Evolutionary conservation across 768 basidiomycete genomes (phyloP), one percentile per base, ranked within the genome.

Genomic region (Mycena epipterygia): DNA sequence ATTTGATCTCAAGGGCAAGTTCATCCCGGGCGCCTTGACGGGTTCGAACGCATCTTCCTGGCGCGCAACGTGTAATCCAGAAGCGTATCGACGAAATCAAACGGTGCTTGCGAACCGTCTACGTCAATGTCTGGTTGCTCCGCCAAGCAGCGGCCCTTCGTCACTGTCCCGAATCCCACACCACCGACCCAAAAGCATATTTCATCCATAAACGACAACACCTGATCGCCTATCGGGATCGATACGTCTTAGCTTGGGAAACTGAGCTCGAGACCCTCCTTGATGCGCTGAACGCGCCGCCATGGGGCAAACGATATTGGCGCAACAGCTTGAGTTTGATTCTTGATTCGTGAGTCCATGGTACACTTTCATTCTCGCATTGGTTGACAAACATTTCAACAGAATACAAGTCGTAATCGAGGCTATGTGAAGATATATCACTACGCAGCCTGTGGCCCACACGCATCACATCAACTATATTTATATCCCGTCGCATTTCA

Each of bases 291-390:
- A 33, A 44, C 17, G 60, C 46, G 19, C 65, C 65, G 8, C 52
- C 52, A 32, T 72, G 65, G 71, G 61, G 68, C 46, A 63, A 63
- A 32, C 25, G n/a, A 14, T 29, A n/a, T 37, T 72, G 71, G 71
- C 66, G 44, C 19, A 58, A 52, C 56, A 55, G 33, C 21, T 19
- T 72, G 23, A 51, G 29, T 32, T 39, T 67, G 16, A 46, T 72
- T 53, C 60, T 72, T 12, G 66, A 72, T 55, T 67, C 71, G 71
- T 67, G 19, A 58, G 71, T 59, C 37, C 25, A 33, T 17, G 27
- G 7, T 30, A 21, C 21, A 33, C 8, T 27, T 44, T 42, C 9
- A n/a, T 29, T n/a, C n/a, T 6, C 16, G 14, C 19, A 35, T n/a
- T 8, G 1, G 9, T 48, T 14, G 11, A 21, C 9, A 35, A 7